phyloP scores from a whole-genome alignment of 1,284 basidiomycete genomes.

The Rhodotorula sp. region DNA sequence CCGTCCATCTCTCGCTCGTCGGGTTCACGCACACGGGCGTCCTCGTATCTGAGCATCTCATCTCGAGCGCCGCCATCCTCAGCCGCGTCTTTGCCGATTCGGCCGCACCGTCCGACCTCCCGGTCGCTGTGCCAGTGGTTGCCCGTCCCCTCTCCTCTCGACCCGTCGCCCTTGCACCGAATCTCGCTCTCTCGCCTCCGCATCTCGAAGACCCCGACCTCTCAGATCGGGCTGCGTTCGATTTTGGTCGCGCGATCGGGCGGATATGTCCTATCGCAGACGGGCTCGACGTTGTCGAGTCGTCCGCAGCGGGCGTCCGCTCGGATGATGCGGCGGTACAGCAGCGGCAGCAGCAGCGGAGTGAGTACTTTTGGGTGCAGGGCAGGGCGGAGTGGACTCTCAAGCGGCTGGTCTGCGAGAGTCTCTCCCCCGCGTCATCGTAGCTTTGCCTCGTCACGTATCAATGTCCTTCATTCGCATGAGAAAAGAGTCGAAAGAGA shows the following conservation, averaged over 20 bases:
- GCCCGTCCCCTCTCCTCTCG: background rate
- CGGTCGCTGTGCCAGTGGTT: background rate
- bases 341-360: background rate
- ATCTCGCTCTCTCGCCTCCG: background rate
- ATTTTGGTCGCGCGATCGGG: conserved; percentile 14
- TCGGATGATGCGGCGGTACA: background rate
- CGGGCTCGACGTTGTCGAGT: background rate
- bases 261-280: background rate
- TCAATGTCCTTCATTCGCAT: no score
- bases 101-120: background rate
- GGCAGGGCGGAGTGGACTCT: background rate
- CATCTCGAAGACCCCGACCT: conserved; percentile 16
- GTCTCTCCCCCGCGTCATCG: background rate
- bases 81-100: background rate
- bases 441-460: no score
- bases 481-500: no score
- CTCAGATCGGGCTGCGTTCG: conserved; percentile 5
- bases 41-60: conserved; percentile 12
- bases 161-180: no score
- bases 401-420: background rate
- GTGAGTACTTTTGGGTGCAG: background rate
- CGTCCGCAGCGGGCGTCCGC: no score
- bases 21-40: conserved; percentile 20
- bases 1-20: conserved; percentile 11
- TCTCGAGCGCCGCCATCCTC: conserved; percentile 1